Evolutionary conservation across 2,329 filamentous ascomycete genomes (phyloP), one percentile per base, ranked within the genome.

Genomic region (Xylariaceae sp.): DNA sequence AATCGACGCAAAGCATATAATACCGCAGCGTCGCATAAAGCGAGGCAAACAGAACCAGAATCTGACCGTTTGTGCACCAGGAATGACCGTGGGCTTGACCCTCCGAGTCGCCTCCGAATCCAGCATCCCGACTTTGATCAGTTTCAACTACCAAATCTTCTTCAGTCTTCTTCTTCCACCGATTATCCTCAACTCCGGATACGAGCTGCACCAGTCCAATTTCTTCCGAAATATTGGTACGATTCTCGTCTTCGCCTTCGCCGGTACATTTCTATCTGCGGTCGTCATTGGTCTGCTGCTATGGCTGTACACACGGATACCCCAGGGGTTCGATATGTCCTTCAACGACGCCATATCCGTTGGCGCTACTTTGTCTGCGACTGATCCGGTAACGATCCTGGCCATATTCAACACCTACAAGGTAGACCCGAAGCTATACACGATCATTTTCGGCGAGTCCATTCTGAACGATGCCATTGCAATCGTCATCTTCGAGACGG

Each of bases 391-490:
- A 60, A 99, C 94, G 0, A 97, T 99, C 68, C 80, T 99, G 56
- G 94, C 94, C 73, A 99, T 99, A 67, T 99, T 99, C 83, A 97
- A 97, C 74, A 89, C 94, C 1, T 99, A 97, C 83, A 97, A 97
- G 76, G 94, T 99, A 68, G 94, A 99, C 70, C 94, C 94, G 2
- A 97, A 97, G 76, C 83, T 99, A 15, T 99, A 99, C 77, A 99
- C 94, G 35, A 87, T 99, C 73, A 99, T 99, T 66, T 99, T 99
- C 74, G 94, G 94, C 72, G 94, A 99, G 77, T 96, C 93, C 6
- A 97, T 99, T 62, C 79, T 99, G 58, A 99, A 99, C 73, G 94
- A 99, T 78, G 94, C 94, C 50, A 93, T 99, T 71, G 94, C 94
- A 65, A 99, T 99, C 74, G 94, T 99, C 71, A 85, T 99, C 67